phyloP scores from a whole-genome alignment of 1,284 basidiomycete genomes.

The Cutaneotrichosporon spelunceum region DNA sequence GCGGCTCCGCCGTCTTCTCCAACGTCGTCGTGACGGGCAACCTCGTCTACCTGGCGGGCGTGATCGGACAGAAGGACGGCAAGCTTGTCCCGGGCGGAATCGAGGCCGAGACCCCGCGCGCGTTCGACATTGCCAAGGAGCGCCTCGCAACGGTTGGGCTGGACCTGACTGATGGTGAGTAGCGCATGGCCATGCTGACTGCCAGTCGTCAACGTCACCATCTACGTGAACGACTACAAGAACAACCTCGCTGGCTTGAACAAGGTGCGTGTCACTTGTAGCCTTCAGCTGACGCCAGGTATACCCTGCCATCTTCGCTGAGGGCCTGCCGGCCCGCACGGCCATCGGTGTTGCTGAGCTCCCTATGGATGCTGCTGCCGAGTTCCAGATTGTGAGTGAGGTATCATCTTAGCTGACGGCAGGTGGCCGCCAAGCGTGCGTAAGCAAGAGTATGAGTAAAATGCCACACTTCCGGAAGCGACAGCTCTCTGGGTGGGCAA shows the following conservation, averaged over 20 bases:
- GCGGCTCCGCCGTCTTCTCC: constrained; percentile 11
- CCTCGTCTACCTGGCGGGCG: constrained; percentile 20
- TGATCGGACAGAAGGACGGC: constrained; percentile 57
- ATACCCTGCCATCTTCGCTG: not conserved
- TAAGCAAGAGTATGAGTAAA: not conserved
- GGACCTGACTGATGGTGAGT: constrained; percentile 20
- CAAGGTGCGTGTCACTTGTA: constrained; percentile 14
- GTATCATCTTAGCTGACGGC: not conserved
- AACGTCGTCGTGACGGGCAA: constrained; percentile 17
- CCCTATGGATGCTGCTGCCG: constrained; percentile 11
- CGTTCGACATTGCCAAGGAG: constrained; percentile 66
- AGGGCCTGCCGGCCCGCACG: constrained; percentile 13
- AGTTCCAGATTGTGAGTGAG: constrained; percentile 20
- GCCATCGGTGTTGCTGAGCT: constrained; percentile 22
- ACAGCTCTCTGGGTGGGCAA: too few relatives aligned
- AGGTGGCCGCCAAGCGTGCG: not conserved
- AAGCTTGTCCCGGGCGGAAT: constrained; percentile 68
- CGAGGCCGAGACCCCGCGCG: constrained; percentile 66
- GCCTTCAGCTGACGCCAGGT: constrained; percentile 5
- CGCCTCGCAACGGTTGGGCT: constrained; percentile 12
- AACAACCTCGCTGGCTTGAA: constrained; percentile 15
- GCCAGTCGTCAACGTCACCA: constrained; percentile 15
- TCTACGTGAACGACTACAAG: constrained; percentile 17
- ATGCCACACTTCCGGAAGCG: too few relatives aligned
- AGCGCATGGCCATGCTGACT: not conserved